Conservation (phyloP, 2,329 filamentous ascomycete genomes). For the Aspergillus ruber region DNA sequence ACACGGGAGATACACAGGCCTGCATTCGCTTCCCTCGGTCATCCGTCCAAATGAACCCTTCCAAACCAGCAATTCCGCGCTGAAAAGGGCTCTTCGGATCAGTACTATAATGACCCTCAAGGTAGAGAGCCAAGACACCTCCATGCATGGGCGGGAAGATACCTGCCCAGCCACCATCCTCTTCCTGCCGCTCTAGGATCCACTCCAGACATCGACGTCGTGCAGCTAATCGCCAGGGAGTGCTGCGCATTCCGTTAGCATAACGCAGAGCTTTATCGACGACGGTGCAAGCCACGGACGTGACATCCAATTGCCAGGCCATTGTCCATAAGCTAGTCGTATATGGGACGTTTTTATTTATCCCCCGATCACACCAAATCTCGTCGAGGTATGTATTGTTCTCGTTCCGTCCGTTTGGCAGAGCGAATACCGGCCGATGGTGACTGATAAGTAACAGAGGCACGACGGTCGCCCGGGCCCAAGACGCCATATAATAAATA, state of each 20-base stretch:
- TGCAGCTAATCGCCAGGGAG: constrained; percentile 9
- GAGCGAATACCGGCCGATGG: constrained; percentile 22
- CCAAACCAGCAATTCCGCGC: constrained; percentile 19
- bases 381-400: constrained; percentile 26
- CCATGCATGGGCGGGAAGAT: constrained; percentile 23
- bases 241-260: constrained; percentile 10
- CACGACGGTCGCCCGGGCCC: constrained; percentile 9
- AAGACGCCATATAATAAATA: constrained; percentile 24
- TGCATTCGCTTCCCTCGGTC: constrained; percentile 23
- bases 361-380: constrained; percentile 20
- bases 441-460: constrained; percentile 17
- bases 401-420: constrained; percentile 16
- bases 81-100: constrained; percentile 9
- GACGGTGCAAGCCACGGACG: constrained; percentile 3
- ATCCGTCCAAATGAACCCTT: constrained; percentile 20
- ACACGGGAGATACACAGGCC: constrained; percentile 22
- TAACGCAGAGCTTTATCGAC: constrained; percentile 14
- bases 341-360: constrained; percentile 16
- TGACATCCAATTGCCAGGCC: constrained; percentile 1
- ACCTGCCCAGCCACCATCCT: constrained; percentile 24
- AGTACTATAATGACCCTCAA: constrained; percentile 21
- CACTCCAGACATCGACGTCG: constrained; percentile 20
- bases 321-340: background rate
- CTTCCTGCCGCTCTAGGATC: constrained; percentile 27
- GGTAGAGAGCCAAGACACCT: constrained; percentile 18